Percentiles rank a stretch among this genome's conserved stretches.
phyloP scores from a whole-genome alignment of 1,284 basidiomycete species.

The Leccinum fuscescens region DNA sequence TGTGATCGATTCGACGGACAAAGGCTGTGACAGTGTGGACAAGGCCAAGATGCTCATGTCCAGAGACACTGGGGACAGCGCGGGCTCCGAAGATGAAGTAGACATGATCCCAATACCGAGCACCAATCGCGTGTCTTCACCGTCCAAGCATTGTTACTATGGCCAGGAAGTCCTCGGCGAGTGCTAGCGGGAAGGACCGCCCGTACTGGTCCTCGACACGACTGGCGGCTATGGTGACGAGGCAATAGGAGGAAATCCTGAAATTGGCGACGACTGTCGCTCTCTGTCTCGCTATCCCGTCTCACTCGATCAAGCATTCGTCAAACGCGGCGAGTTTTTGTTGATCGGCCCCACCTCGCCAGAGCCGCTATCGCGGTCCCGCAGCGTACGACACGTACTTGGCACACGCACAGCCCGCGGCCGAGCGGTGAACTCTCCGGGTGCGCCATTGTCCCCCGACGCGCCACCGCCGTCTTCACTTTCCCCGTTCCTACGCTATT shows the following conservation, averaged over 20 bases:
- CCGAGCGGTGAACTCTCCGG: not conserved
- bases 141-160: not conserved
- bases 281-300: constrained; percentile 13
- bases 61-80: not conserved
- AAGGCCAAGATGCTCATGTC: constrained; percentile 11
- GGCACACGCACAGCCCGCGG: not conserved
- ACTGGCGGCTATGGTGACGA: not conserved
- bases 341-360: no score
- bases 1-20: constrained; percentile 14
- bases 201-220: constrained; percentile 4
- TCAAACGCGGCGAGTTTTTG: constrained; percentile 3
- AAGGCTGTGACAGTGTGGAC: not conserved
- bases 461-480: not conserved
- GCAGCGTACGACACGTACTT: no score
- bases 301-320: constrained; percentile 17
- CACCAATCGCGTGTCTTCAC: constrained; percentile 17
- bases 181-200: not conserved
- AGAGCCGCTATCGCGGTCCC: no score
- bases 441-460: not conserved
- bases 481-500: not conserved
- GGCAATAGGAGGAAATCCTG: not conserved
- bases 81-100: not conserved
- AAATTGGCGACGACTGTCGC: constrained; percentile 14
- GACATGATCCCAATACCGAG: constrained; percentile 17
- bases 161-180: constrained; percentile 1